A percentile compares a stretch with the other conserved stretches of the same genome.
These are phyloP conservation scores for Kodamaea neixiangensis DNA, from an alignment of 805 yeast species.

Conservation along the genomic window DNA sequence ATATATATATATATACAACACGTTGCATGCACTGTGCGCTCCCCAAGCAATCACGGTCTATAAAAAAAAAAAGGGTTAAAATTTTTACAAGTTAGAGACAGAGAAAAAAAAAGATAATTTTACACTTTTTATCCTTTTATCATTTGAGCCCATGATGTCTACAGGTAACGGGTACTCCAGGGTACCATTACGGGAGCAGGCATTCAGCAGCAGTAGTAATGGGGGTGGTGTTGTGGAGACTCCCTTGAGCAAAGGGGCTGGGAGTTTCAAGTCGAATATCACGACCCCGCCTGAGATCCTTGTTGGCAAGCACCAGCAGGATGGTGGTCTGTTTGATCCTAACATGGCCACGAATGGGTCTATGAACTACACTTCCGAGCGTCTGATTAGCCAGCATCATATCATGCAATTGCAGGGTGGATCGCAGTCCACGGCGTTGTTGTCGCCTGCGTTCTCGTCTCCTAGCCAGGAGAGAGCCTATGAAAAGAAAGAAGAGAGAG, in stretches of 20 bases:
- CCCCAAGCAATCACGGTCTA: background rate
- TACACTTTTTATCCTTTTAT: slow-evolving; percentile 5
- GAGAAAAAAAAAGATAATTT: slow-evolving; percentile 3
- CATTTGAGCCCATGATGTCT: slow-evolving; percentile 6
- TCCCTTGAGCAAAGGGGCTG: slow-evolving; percentile 22
- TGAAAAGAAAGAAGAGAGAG: background rate
- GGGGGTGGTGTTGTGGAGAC: slow-evolving; percentile 15
- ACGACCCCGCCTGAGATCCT: slow-evolving; percentile 39
- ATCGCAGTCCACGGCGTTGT: slow-evolving; percentile 15
- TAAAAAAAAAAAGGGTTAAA: background rate
- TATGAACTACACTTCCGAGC: background rate
- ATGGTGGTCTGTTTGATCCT: slow-evolving; percentile 20
- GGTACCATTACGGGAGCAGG: slow-evolving; percentile 10
- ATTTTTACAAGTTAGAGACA: slow-evolving; percentile 3
- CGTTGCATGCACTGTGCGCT: background rate
- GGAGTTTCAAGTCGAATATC: slow-evolving; percentile 21
- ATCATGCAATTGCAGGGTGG: background rate
- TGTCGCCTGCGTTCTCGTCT: slow-evolving; percentile 50
- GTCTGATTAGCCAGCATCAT: background rate
- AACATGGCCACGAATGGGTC: slow-evolving; percentile 13
- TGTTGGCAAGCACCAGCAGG: slow-evolving; percentile 13
- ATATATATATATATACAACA: background rate
- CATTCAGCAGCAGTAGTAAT: slow-evolving; percentile 8
- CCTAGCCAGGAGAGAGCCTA: slow-evolving; percentile 35
- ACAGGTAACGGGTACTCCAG: slow-evolving; percentile 10